Conservation (phyloP, 2,329 filamentous ascomycete species). For the Nothomitra cinnamomea region DNA sequence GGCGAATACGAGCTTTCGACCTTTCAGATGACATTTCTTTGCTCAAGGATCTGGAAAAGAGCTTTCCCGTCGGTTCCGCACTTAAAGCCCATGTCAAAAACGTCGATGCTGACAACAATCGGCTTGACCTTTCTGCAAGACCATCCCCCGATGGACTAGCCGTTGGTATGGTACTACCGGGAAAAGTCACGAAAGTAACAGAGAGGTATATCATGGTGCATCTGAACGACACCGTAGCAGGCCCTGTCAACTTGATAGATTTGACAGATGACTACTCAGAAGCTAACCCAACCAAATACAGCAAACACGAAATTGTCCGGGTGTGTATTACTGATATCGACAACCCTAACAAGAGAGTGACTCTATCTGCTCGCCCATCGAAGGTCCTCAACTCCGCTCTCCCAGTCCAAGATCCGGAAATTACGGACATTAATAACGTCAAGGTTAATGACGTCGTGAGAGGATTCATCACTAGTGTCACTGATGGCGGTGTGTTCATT, state of each 20-base stretch:
- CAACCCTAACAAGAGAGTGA: constrained; percentile 64
- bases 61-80: constrained; percentile 83
- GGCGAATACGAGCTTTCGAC: constrained; percentile 66
- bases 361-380: constrained; percentile 70
- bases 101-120: constrained; percentile 55
- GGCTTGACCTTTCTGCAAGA: constrained; percentile 68
- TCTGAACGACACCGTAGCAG: constrained; percentile 63
- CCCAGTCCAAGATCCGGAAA: constrained; percentile 63
- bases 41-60: constrained; percentile 54
- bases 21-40: constrained; percentile 73
- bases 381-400: constrained; percentile 76
- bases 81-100: constrained; percentile 62
- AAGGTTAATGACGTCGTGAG: constrained; percentile 64
- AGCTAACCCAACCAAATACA: constrained; percentile 56
- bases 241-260: constrained; percentile 66
- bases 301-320: constrained; percentile 72
- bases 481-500: constrained; percentile 80
- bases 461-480: constrained; percentile 81
- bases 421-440: constrained; percentile 53
- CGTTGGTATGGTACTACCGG: constrained; percentile 65
- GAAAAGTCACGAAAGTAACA: constrained; percentile 67
- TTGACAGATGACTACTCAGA: constrained; percentile 74
- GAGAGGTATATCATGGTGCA: constrained; percentile 75
- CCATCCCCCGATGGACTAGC: constrained; percentile 57
- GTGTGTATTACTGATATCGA: constrained; percentile 77